Evolutionary conservation across 208 protist species (phyloP).

Genomic region (Trypanosoma theileri): DNA sequence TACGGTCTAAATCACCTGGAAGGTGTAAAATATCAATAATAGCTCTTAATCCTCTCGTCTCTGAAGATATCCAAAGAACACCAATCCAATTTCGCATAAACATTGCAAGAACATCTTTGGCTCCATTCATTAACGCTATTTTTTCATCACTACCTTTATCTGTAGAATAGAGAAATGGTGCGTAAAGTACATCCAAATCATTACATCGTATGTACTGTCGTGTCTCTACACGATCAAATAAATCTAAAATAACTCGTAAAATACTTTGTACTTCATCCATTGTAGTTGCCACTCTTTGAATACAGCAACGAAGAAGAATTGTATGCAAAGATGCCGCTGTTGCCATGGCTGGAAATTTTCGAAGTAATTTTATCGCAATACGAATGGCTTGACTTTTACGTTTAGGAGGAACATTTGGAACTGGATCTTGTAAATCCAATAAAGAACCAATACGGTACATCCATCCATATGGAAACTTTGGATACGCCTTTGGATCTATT

Average conservation of each 20-base stretch:
- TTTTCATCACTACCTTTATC: conserved; percentile 27
- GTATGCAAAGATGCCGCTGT: conserved; percentile 46
- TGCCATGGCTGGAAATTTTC: conserved; percentile 30
- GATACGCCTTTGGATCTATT: conserved; percentile 43
- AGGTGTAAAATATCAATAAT: conserved; percentile 84
- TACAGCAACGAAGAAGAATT: conserved; percentile 64
- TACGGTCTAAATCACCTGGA: conserved; percentile 76
- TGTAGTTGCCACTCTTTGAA: conserved; percentile 58
- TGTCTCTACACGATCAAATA: conserved; percentile 71
- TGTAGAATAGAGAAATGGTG: conserved; percentile 63
- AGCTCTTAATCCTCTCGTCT: conserved; percentile 73
- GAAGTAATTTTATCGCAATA: conserved; percentile 57
- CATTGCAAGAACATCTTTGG: conserved; percentile 72
- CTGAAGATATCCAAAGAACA: conserved; percentile 68
- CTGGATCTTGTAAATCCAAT: conserved; percentile 44
- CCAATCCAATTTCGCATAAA: conserved; percentile 79
- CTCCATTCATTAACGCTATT: conserved; percentile 66
- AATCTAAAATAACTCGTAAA: conserved; percentile 49
- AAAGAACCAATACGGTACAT: conserved; percentile 73
- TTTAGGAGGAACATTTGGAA: conserved; percentile 55
- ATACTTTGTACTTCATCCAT: conserved; percentile 62
- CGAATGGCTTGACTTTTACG: conserved; percentile 50
- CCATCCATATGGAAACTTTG: conserved; percentile 77
- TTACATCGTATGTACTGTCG: conserved; percentile 67
- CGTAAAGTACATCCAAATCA: conserved; percentile 77